Evolutionary conservation across 495 filamentous ascomycete genomes (phyloP).

Genomic region (Tuber melanosporum): DNA sequence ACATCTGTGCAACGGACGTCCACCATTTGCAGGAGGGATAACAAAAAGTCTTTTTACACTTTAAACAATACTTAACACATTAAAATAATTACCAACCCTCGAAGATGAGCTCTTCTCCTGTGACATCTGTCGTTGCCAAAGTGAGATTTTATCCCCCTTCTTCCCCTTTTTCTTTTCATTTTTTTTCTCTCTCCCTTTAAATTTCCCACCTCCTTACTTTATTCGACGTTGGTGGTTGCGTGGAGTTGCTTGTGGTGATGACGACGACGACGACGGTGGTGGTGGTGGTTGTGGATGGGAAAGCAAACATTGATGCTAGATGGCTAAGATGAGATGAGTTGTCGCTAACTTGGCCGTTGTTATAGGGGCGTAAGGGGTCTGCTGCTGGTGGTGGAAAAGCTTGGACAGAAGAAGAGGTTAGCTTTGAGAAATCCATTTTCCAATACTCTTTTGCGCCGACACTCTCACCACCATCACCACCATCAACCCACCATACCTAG

Average conservation of each 20-base stretch:
- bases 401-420: slow-evolving; percentile 73
- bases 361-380: slow-evolving; percentile 51
- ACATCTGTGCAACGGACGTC: slow-evolving; percentile 1
- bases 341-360: slow-evolving; percentile 9
- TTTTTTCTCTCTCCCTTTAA: slow-evolving; percentile 21
- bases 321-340: slow-evolving; percentile 5
- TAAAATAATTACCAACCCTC: not conserved
- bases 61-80: not conserved
- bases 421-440: slow-evolving; percentile 26
- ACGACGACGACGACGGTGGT: not conserved
- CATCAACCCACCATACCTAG: slow-evolving; percentile 14
- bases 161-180: not conserved
- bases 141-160: slow-evolving; percentile 21
- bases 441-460: slow-evolving; percentile 20
- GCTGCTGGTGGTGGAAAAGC: slow-evolving; percentile 67
- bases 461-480: slow-evolving; percentile 20
- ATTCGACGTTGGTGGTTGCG: not conserved
- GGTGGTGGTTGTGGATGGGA: slow-evolving; percentile 1
- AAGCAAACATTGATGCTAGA: not conserved
- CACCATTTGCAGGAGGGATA: not conserved
- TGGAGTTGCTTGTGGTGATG: not conserved
- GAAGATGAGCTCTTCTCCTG: slow-evolving; percentile 38
- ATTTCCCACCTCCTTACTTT: not conserved
- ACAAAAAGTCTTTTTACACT: not conserved
- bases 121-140: slow-evolving; percentile 36